Base-by-base conservation (phyloP, 164 flowering plant species). In the Stephania yunnanensis region DNA sequence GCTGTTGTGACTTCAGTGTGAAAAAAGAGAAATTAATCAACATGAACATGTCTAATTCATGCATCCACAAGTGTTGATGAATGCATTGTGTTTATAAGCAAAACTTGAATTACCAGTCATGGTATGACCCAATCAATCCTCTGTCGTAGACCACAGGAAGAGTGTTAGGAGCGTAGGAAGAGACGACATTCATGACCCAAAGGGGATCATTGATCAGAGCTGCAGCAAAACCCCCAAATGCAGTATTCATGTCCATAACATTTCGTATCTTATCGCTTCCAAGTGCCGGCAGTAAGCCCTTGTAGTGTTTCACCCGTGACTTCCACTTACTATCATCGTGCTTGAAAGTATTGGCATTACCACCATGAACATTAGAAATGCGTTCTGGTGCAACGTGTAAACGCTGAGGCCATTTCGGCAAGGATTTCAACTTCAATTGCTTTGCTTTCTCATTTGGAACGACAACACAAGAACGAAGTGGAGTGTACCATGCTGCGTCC, bases 181-280 rank as follows among this genome's bases (percentile, higher is more conserved):
- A 95, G 69, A 93, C 95, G 17, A 91, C 98, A 73, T 95, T 95
- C 98, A 95, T 95, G 67, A 94, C 97, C 99, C 99, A 95, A 72
- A 94, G 61, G 15, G 98, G 99, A 87, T 86, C 89, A 69, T 84
- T 84, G 44, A 87, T 76, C 78, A 92, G 44, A 46, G 95, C 89
- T 4, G 98, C 96, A 69, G 99, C 99, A 75, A 95, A 91, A 70
- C 98, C 99, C 79, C 99, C 99, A 78, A 86, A 95, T 46, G 83
- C 80, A 0, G 99, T 94, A 73, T 95, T 93, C 97, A 95, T 91
- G 80, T 95, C 99, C 99, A 95, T 95, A 11, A 94, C 95, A 80
- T 95, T 93, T 77, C 98, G 79, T 36, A 95, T 89, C 86, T 89
- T 84, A 70, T 90, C 91, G 31, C 87, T 90, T 44, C 98, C 98